Evolutionary conservation across 352 stramenopile genomes (phyloP), one percentile per base, ranked within the genome.

Genomic region (Phytopythium helicoides): DNA sequence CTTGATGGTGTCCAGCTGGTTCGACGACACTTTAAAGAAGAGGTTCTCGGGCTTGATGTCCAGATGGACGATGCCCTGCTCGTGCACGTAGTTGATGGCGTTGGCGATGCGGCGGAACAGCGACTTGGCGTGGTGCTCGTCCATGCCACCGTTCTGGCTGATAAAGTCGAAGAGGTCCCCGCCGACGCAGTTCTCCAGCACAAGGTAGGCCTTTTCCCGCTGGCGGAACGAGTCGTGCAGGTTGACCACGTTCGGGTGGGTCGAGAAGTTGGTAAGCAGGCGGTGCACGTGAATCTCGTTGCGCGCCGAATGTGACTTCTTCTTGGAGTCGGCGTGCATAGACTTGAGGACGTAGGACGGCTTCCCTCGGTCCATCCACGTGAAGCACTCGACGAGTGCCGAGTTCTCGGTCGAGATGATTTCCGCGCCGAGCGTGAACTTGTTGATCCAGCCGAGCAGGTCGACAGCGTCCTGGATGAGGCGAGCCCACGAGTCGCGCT

Each of bases 21-120:
- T 42, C 16, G 69, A 46, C 21, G 67, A 81, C 16, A 66, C 57
- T 54, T 81, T 84, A 44, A 93, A 90, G 42, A 91, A 76, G 14
- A 93, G 41, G 46, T 93, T 93, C 50, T 88, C 76, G 2, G 82
- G 82, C 61, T 93, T 93, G 45, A 93, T 81, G 39, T 91, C 82
- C 51, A 93, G 42, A 25, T 93, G 82, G 7, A 91, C 65, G 18
- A 93, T 60, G 16, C 62, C 71, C 12, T 84, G 69, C 14, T 76
- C 66, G 46, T 93, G 82, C 19, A 86, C 62, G 52, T 78, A 73
- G 31, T 53, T 51, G 21, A 92, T 51, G 18, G 80, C 76, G 18
- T 67, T 66, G 1, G 68, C 61, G 31, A 90, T 70, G 47, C 73
- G 72, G 19, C 70, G 73, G 37, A 90, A 84, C 0, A 90, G 36